Conservation (phyloP, 805 yeast species). For the Wickerhamiella shivajii region DNA sequence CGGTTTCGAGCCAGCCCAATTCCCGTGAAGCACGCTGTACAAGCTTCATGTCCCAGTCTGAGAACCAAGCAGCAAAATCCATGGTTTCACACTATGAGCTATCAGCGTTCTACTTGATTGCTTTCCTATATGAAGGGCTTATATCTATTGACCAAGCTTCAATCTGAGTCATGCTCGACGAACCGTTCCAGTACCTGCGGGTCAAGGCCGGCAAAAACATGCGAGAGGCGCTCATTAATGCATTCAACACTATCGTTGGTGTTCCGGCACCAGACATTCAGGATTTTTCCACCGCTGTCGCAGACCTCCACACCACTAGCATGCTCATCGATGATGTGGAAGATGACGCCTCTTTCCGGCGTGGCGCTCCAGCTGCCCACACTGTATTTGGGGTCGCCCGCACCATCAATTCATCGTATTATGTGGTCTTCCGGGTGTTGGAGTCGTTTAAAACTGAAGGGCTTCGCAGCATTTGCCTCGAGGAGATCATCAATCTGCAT, state of each 20-base stretch:
- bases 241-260: slow-evolving; percentile 39
- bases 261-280: slow-evolving; percentile 30
- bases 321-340: slow-evolving; percentile 78
- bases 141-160: too few relatives aligned
- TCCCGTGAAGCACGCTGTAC: too few relatives aligned
- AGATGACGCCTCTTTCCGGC: slow-evolving; percentile 51
- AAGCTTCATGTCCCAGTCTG: too few relatives aligned
- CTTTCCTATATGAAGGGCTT: too few relatives aligned
- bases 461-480: slow-evolving; percentile 35
- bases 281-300: slow-evolving; percentile 21
- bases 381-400: slow-evolving; percentile 59
- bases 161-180: too few relatives aligned
- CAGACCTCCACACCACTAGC: slow-evolving; percentile 47
- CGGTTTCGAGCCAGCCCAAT: too few relatives aligned
- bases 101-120: too few relatives aligned
- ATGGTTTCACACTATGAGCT: too few relatives aligned
- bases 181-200: slow-evolving; percentile 38
- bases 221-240: slow-evolving; percentile 33
- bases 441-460: slow-evolving; percentile 26
- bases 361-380: slow-evolving; percentile 76
- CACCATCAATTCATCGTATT: slow-evolving; percentile 71
- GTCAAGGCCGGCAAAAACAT: slow-evolving; percentile 43
- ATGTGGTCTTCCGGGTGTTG: slow-evolving; percentile 65
- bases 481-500: slow-evolving; percentile 70
- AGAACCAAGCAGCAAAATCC: too few relatives aligned